A percentile compares a stretch with the other conserved stretches of the same genome.
These are phyloP conservation scores for Trichophyton verrucosum DNA, from an alignment of 2,329 filamentous ascomycete genomes.

Conservation along the genomic window DNA sequence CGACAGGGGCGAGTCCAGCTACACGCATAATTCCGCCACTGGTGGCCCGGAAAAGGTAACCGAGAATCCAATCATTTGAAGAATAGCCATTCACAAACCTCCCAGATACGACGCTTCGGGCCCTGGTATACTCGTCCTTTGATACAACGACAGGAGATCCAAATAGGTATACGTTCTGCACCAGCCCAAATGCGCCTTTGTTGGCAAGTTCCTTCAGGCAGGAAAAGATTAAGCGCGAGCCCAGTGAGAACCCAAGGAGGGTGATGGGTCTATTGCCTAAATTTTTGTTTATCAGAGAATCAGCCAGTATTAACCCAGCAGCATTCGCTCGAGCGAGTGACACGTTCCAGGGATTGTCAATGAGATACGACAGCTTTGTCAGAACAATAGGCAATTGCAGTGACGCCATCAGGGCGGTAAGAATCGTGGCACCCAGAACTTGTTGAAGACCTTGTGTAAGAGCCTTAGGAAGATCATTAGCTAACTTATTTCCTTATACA, in stretches of 20 bases:
- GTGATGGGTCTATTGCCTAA: conserved; percentile 85
- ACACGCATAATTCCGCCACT: conserved; percentile 81
- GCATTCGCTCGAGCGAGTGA: conserved; percentile 80
- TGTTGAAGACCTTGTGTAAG: conserved; percentile 94
- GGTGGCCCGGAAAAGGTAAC: conserved; percentile 88
- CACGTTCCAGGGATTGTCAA: conserved; percentile 98
- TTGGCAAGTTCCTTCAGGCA: conserved; percentile 76
- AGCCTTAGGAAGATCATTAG: conserved; percentile 45
- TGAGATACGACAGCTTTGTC: conserved; percentile 87
- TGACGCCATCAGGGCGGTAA: conserved; percentile 82
- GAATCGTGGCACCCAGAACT: conserved; percentile 77
- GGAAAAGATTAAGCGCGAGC: conserved; percentile 82
- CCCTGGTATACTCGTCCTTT: conserved; percentile 73
- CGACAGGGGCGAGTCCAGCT: conserved; percentile 67
- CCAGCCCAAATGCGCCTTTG: conserved; percentile 69
- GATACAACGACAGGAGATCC: conserved; percentile 86
- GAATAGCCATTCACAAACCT: conserved; percentile 91
- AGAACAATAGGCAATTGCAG: conserved; percentile 84
- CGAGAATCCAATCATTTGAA: conserved; percentile 92
- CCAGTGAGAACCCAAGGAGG: conserved; percentile 86
- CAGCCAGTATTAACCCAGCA: conserved; percentile 82
- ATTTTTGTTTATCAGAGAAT: conserved; percentile 84
- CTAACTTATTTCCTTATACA: background rate
- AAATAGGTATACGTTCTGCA: conserved; percentile 94
- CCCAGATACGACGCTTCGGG: conserved; percentile 74